Conservation (phyloP, 2,329 filamentous ascomycete species). For the Hawksworthiomyces lignivorus region DNA sequence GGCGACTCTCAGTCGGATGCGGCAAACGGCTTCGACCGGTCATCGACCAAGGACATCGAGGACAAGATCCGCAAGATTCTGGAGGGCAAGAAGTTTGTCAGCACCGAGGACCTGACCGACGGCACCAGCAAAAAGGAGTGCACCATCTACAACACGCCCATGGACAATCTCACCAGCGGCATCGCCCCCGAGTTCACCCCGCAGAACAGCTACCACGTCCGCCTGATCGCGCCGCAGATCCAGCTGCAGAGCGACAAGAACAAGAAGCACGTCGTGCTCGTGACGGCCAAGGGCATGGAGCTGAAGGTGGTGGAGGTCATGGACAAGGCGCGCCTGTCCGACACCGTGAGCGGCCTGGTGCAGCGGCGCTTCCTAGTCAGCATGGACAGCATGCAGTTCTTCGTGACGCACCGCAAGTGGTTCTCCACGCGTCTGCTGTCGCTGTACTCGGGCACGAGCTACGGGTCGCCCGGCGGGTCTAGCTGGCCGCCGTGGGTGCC, state of each 20-base stretch:
- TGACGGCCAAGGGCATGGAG: slow-evolving; percentile 96
- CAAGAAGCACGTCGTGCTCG: slow-evolving; percentile 89
- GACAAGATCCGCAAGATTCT: slow-evolving; percentile 81
- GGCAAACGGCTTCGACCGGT: slow-evolving; percentile 42
- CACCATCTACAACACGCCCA: slow-evolving; percentile 31
- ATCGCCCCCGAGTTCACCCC: slow-evolving; percentile 83
- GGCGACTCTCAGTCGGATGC: slow-evolving; percentile 25
- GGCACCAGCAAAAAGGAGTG: slow-evolving; percentile 4
- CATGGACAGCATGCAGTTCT: slow-evolving; percentile 98
- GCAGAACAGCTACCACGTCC: slow-evolving; percentile 89
- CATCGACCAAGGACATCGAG: slow-evolving; percentile 60
- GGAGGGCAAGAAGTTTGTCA: slow-evolving; percentile 76
- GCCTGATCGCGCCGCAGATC: slow-evolving; percentile 93
- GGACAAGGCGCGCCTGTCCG: slow-evolving; percentile 87
- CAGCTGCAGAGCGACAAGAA: slow-evolving; percentile 99
- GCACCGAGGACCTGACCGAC: slow-evolving; percentile 47
- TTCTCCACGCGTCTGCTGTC: slow-evolving; percentile 78
- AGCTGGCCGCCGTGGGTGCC: slow-evolving; percentile 98
- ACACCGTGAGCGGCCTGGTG: slow-evolving; percentile 89
- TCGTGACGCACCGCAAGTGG: slow-evolving; percentile 89
- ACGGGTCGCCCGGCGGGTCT: slow-evolving; percentile 75
- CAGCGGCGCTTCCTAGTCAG: slow-evolving; percentile 89
- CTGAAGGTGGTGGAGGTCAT: slow-evolving; percentile 96
- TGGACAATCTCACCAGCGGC: slow-evolving; percentile 61
- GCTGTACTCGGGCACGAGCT: slow-evolving; percentile 89